Evolutionary conservation across 257 asterid genomes (phyloP), one percentile per base, ranked within the genome.

Genomic region (Rhazya stricta): DNA sequence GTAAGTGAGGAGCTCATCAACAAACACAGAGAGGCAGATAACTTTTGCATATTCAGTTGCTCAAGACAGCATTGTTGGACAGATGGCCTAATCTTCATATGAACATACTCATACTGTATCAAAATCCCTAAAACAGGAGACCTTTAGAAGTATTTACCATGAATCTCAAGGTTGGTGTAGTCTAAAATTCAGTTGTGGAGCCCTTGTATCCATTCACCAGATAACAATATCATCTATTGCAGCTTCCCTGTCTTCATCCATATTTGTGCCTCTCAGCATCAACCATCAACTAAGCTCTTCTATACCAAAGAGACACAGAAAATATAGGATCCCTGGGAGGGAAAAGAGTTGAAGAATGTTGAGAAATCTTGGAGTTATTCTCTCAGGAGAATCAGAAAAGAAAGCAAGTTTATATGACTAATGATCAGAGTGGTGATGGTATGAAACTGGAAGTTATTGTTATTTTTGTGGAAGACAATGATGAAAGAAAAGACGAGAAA

Each of bases 401-500:
- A 32, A 19, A 43, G 27, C 7, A 3, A 29, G 45, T 4, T 29
- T 53, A 15, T 25, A 39, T 45, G 46, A 46, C 70, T 25, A 32
- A 18, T n/a, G 23, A 6, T 53, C 37, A 18, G 19, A 65, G 21
- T 62, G 37, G 8, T 51, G 58, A 27, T 6, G 12, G 39, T 3
- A 39, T 50, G 27, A 78, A 39, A 43, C 7, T 9, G 46, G 67
- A 62, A 51, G 32, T 34, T 73, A 4, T 12, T 6, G 29, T 37
- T 21, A 29, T 69, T 45, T 13, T 19, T 18, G 48, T 27, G 53
- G 71, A 36, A 21, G 71, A 39, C 32, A 56, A 34, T 48, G 72
- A 57, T 57, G 2, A 76, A 39, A 73, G 51, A 69, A 67, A 71
- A 62, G 74, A 69, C 60, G 48, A 48, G 48, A 29, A 71, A 37